Evolutionary conservation across 1,284 basidiomycete species (phyloP), one percentile per base, ranked within the genome.

Genomic region (Cystobasidium pallidum): DNA sequence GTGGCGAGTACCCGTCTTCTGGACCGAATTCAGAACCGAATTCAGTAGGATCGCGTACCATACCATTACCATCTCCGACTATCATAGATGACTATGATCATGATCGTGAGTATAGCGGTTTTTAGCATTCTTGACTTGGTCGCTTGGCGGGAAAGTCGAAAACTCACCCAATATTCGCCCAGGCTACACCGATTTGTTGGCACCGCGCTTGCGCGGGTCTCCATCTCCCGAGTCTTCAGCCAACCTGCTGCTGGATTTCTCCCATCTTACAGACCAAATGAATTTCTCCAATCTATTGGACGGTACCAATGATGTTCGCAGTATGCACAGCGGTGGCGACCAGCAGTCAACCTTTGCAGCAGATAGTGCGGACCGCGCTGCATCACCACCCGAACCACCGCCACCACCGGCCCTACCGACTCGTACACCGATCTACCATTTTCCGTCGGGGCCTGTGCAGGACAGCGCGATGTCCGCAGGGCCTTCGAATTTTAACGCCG

Each of bases 131-230:
- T 47, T 21, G 19, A 6, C 26, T 4, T 21, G 32, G 11, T 45
- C 59, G 19, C 13, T 3, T n/a, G 30, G 30, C 15, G 19, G 17
- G 30, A 26, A 13, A 4, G 8, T 30, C 21, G 7, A 8, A 54
- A 52, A 59, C 41, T 52, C 21, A 24, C 2, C 15, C 28, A 13
- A 32, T 17, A 51, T 54, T 17, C 26, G 26, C 32, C 17, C 51
- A 71, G 68, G 68, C 2, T 55, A 63, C 32, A 54, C 68, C 15
- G 59, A 55, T 28, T 59, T 71, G 15, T 47, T 71, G 30, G 68
- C 68, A 41, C 68, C 68, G 21, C 59, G 61, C 4, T n/a, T 49
- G 8, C 24, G n/a, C 8, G 32, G 59, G 24, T 71, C 59, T 19
- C 47, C 45, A 2, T 63, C 68, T 21, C 68, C 68, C 13, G 49